Conservation (phyloP, 1,284 basidiomycete species). For the Moesziomyces aphidis region DNA sequence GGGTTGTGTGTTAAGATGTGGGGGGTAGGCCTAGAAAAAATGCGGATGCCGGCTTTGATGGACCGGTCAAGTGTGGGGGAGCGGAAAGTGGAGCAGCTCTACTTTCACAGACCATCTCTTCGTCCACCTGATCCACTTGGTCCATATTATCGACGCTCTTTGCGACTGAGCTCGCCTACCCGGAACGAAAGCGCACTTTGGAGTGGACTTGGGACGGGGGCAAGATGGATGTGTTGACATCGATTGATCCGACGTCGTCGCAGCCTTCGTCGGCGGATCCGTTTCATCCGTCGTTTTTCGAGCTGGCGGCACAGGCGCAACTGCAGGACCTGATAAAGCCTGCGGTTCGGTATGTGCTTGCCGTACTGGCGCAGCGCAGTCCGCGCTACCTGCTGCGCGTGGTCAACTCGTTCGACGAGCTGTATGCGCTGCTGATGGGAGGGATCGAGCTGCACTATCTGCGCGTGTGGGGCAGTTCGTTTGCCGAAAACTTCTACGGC, state of each 20-base stretch:
- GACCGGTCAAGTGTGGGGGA: too few species aligned
- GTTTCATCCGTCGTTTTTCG: slow-evolving; percentile 89
- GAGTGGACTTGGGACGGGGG: too few species aligned
- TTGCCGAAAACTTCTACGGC: slow-evolving; percentile 93
- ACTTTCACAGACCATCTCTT: too few species aligned
- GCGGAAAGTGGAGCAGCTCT: too few species aligned
- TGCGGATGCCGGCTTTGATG: too few species aligned
- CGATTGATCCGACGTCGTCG: slow-evolving; percentile 53
- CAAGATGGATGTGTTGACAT: slow-evolving; percentile 56
- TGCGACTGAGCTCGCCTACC: too few species aligned
- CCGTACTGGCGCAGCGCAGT: slow-evolving; percentile 91
- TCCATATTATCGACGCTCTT: too few species aligned
- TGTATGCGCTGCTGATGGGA: slow-evolving; percentile 88
- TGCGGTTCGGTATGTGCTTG: slow-evolving; percentile 92
- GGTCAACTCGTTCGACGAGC: slow-evolving; percentile 95
- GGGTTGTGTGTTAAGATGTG: background rate
- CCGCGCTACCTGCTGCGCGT: slow-evolving; percentile 91
- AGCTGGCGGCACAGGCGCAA: slow-evolving; percentile 95
- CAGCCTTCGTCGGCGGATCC: slow-evolving; percentile 52
- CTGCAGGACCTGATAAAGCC: slow-evolving; percentile 91
- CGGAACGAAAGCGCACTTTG: background rate
- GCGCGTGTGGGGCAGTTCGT: slow-evolving; percentile 81
- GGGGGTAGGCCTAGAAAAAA: too few species aligned
- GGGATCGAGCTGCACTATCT: slow-evolving; percentile 92
- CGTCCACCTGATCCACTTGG: too few species aligned